A percentile compares a stretch with the other conserved stretches of the same genome.
Conservation (phyloP, 2,329 filamentous ascomycete species). For the Calonectria hongkongensis region DNA sequence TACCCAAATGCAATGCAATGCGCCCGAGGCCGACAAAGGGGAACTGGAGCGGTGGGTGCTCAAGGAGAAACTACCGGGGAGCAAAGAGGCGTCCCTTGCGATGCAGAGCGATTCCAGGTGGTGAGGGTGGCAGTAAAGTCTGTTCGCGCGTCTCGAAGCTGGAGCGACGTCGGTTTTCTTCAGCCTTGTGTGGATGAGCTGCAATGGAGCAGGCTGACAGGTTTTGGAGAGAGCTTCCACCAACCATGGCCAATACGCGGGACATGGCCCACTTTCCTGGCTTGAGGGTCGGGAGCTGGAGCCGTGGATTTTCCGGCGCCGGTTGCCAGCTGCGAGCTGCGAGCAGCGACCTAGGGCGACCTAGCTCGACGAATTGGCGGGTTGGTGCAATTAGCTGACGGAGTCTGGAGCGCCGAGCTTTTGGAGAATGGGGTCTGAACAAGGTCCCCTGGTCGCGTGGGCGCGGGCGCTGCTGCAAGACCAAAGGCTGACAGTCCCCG, state of each 20-base stretch:
- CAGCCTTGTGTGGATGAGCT: conserved; percentile 48
- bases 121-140: neutral
- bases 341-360: too few relatives aligned
- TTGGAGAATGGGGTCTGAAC: conserved; percentile 9
- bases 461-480: conserved; percentile 25
- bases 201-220: conserved; percentile 44
- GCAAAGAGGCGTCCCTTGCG: neutral
- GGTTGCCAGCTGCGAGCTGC: neutral
- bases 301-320: conserved; percentile 32
- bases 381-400: conserved; percentile 23
- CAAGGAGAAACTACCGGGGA: neutral
- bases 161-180: conserved; percentile 42
- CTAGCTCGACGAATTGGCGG: neutral
- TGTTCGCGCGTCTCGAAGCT: conserved; percentile 18
- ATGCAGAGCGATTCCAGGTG: conserved; percentile 1
- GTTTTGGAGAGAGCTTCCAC: conserved; percentile 25
- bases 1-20: conserved; percentile 11
- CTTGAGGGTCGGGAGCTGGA: neutral
- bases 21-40: conserved; percentile 3
- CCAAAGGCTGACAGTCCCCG: conserved; percentile 25
- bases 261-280: neutral
- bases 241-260: conserved; percentile 18
- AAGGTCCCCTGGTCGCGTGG: conserved; percentile 18
- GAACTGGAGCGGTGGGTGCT: neutral
- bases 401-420: conserved; percentile 17